Conservation (phyloP, 257 asterid genomes). For the Nyctanthes arbortristis region DNA sequence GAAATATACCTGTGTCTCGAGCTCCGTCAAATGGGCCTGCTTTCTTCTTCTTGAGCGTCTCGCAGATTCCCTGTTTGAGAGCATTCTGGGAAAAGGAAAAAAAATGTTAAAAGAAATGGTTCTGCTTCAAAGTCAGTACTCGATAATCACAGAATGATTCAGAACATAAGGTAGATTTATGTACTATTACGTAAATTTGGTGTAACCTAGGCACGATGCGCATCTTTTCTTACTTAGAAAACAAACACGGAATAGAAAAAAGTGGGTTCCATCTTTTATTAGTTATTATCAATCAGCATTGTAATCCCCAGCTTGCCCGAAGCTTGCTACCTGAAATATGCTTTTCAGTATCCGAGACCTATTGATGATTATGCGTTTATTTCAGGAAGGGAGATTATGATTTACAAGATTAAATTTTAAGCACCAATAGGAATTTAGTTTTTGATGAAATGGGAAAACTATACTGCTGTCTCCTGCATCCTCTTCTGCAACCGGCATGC, state of each 20-base stretch:
- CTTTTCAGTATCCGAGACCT: neutral
- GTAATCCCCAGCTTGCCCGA: neutral
- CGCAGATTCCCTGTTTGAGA: slow-evolving; percentile 98
- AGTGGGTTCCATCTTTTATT: neutral
- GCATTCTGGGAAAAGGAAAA: slow-evolving; percentile 69
- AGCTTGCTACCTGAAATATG: neutral
- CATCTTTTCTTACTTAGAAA: no score
- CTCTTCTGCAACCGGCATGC: no score
- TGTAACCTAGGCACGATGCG: no score
- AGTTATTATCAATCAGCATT: no score
- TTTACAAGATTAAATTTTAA: no score
- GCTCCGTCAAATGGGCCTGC: slow-evolving; percentile 93
- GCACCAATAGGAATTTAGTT: neutral
- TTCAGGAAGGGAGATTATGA: neutral
- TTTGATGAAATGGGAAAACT: no score
- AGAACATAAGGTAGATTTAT: neutral
- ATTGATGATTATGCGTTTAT: neutral
- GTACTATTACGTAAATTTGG: no score
- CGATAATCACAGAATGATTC: neutral
- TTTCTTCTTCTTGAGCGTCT: slow-evolving; percentile 97
- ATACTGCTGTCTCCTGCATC: no score
- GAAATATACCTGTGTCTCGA: slow-evolving; percentile 75
- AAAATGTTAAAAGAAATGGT: neutral
- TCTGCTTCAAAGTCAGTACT: slow-evolving; percentile 2
- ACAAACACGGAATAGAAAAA: neutral